Evolutionary conservation across 495 filamentous ascomycete genomes (phyloP), one percentile per base, ranked within the genome.

Genomic region (Polyplosphaeria fusca): DNA sequence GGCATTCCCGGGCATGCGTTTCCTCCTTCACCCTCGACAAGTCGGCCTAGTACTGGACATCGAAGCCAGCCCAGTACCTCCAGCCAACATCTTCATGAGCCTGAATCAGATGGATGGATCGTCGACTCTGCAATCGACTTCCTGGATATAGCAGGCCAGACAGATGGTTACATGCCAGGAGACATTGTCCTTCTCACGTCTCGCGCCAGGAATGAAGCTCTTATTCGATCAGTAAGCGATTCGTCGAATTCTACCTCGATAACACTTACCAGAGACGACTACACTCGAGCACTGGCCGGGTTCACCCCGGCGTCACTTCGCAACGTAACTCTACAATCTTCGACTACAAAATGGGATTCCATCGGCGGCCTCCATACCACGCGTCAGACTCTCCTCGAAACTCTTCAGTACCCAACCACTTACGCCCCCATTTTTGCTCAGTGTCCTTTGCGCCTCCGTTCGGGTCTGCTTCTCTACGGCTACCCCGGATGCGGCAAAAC

Each of bases 401-500:
- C 93, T 0, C 77, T 98, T 3, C 88, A 96, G 71, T 98, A 96
- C 67, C 93, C 93, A 0, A 98, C 93, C 12, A 95, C 91, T 55
- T 98, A 98, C 70, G 94, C 94, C 0, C 93, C 93, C 1, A 97
- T 98, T 63, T 98, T 98, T 64, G 89, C 91, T 2, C 86, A 92
- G 54, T 98, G 92, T 64, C 94, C 93, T 4, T 78, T 98, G 2
- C 89, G 93, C 19, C 76, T 98, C 0, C 88, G 93, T 12, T 96
- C 91, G 19, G 93, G 93, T 39, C 75, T 98, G 0, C 78, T 98
- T 9, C 76, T 98, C 3, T 98, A 97, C 67, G 93, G 93, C 35
- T 96, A 87, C 67, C 93, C 93, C 2, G 93, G 93, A 12, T 96
- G 93, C 62, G 93, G 93, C 56, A 98, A 98, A 72, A 98, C 93